Evolutionary conservation across 441 rosid species (phyloP).

Genomic region (Jatropha multifida): DNA sequence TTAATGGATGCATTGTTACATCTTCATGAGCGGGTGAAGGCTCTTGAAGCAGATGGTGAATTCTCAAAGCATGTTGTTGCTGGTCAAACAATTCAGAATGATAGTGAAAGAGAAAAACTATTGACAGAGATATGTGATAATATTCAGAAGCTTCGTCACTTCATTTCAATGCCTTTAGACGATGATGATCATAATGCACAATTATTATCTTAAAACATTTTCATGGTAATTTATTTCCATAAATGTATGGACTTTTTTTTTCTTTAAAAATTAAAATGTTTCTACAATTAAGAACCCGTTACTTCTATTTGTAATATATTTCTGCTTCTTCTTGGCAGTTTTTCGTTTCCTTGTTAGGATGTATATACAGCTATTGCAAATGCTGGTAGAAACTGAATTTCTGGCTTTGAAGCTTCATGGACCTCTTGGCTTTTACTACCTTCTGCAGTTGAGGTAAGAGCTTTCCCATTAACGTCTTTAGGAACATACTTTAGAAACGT

Average conservation of each 20-base stretch:
- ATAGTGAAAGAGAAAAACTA: slow-evolving; percentile 39
- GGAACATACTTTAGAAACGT: background rate
- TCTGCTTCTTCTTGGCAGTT: background rate
- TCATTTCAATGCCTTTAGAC: slow-evolving; percentile 31
- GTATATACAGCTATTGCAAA: slow-evolving; percentile 9
- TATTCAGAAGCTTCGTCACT: slow-evolving; percentile 46
- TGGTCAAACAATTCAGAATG: slow-evolving; percentile 18
- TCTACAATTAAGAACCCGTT: too few relatives aligned
- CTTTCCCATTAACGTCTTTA: background rate
- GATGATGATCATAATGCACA: slow-evolving; percentile 28
- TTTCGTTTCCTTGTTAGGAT: slow-evolving; percentile 18
- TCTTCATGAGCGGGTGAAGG: slow-evolving; percentile 40
- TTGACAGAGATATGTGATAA: slow-evolving; percentile 43
- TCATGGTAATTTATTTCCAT: slow-evolving; percentile 17
- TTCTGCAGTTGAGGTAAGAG: slow-evolving; percentile 17
- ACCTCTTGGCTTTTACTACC: slow-evolving; percentile 5
- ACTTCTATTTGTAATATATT: background rate
- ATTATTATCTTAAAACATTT: slow-evolving; percentile 21
- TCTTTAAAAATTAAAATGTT: too few relatives aligned
- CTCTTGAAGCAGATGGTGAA: slow-evolving; percentile 40
- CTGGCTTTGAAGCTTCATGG: slow-evolving; percentile 15
- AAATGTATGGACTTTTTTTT: background rate
- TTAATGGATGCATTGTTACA: slow-evolving; percentile 36
- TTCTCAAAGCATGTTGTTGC: slow-evolving; percentile 28
- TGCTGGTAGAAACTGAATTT: slow-evolving; percentile 1